phyloP scores from a whole-genome alignment of 352 stramenopile species.

The Pythium brachiatum region DNA sequence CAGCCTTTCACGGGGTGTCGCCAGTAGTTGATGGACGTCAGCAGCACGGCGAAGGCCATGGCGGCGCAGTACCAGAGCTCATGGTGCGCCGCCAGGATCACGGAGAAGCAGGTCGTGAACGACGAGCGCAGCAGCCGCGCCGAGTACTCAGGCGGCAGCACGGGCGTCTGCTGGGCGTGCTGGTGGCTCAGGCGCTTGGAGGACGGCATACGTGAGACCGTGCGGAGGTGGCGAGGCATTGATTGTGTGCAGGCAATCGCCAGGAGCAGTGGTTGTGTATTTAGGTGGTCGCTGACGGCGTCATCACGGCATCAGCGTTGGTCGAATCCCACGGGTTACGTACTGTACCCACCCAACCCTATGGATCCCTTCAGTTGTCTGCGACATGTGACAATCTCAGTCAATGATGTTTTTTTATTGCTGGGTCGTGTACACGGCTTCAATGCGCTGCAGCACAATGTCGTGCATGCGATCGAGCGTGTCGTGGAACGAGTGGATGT shows the following conservation, averaged over 20 bases:
- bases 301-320: not conserved
- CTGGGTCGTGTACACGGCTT: conserved; percentile 57
- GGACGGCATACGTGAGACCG: not conserved
- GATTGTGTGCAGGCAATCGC: not conserved
- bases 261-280: not conserved
- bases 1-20: conserved; percentile 68
- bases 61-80: conserved; percentile 66
- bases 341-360: not conserved
- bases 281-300: conserved; percentile 7
- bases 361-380: conserved; percentile 2
- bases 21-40: conserved; percentile 88
- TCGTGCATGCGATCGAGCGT: conserved; percentile 85
- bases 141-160: conserved; percentile 70
- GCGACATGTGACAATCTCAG: conserved; percentile 16
- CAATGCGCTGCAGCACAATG: conserved; percentile 80
- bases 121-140: conserved; percentile 68
- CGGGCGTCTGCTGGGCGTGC: conserved; percentile 23
- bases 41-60: conserved; percentile 62
- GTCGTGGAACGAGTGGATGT: conserved; percentile 85
- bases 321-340: not conserved
- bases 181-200: not conserved
- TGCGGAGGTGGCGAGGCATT: too few species aligned
- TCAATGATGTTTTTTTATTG: conserved; percentile 10
- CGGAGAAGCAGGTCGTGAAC: conserved; percentile 67
- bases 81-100: conserved; percentile 42